Evolutionary conservation across 495 filamentous ascomycete species (phyloP), one percentile per base, ranked within the genome.

Genomic region (Podospora pseudocomata): DNA sequence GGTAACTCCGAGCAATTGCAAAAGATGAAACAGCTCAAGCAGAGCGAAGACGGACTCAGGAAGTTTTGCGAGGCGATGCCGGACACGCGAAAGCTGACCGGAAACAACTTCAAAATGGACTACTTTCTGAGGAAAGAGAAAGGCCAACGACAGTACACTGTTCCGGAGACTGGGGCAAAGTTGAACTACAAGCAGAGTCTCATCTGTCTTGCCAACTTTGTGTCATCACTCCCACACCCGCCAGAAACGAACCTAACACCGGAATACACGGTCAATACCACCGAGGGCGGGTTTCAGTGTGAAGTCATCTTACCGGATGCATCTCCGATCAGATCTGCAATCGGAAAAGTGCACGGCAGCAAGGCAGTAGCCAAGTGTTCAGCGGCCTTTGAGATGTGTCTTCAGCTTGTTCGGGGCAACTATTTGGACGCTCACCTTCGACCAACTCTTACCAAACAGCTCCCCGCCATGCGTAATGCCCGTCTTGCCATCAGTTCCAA

Each of bases 381-480:
- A 7, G 95, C 92, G 16, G 95, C 95, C 3, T 98, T 95, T 74
- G 90, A 95, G 73, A 86, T 90, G 57, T 97, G 93, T 71, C 70
- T 95, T 3, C 66, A 87, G 65, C 84, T 99, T 5, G 82, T 89
- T 27, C 86, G 86, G 66, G 82, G 84, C 55, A 83, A 85, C 9
- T 86, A 91, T 67, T 78, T 99, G 0, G 89, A 97, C 77, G 84
- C 86, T 5, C 78, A 92, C 72, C 83, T 97, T 9, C 81, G 88
- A 63, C 91, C 95, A 0, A 86, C 85, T 3, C 91, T 91, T 66
- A 87, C 85, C 27, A 94, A 90, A 71, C 82, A 87, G 55, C 80
- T 94, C 2, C 94, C 92, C 3, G 86, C 83, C 6, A 97, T 97
- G 92, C 85, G 92, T 57, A 98, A 98, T 77, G 93, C 96, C 1